Base-by-base conservation (phyloP, 2,329 filamentous ascomycete genomes). In the Alternaria sp. region DNA sequence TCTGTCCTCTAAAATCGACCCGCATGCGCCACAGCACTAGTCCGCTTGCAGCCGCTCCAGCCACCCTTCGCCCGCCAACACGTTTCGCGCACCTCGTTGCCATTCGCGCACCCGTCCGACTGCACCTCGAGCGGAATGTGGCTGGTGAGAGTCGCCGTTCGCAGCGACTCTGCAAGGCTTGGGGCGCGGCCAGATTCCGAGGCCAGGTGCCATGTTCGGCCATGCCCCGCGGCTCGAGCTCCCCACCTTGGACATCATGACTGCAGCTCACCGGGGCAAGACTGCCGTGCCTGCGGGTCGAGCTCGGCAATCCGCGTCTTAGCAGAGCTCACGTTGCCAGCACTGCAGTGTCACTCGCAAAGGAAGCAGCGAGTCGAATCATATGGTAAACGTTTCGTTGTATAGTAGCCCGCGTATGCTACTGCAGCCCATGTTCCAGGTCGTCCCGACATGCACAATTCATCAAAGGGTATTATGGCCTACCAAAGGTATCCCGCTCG, bases 401-500 rank as follows among this genome's bases (percentile, higher is more conserved):
- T 26, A 60, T 23, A 53, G 47, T 45, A 45, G 33, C 26, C 25
- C 26, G n/a, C 41, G 47, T 18, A 63, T 63, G 44, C 60, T 60
- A 63, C 46, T 55, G 25, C 18, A 54, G 18, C 37, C 51, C 46
- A 45, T 41, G 46, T 25, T 47, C 41, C 11, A 53, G 28, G 50
- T 63, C 61, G 20, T 63, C 50, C 56, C 30, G 20, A 44, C 50
- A 55, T 63, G 57, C 51, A 60, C 43, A 60, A 26, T 46, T 63
- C 61, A 63, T 60, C 61, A 60, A 58, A 63, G 61, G 61, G 61
- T 63, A 63, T 63, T 63, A 47, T 63, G 51, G 57, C 57, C 61
- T 46, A 58, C 59, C 60, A 59, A n/a, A 47, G 43, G 26, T 43
- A 51, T 44, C 57, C 45, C 37, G n/a, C 44, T 60, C 44, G 51